phyloP scores from a whole-genome alignment of 2,329 filamentous ascomycete species.

The Stachybotrys elegans region DNA sequence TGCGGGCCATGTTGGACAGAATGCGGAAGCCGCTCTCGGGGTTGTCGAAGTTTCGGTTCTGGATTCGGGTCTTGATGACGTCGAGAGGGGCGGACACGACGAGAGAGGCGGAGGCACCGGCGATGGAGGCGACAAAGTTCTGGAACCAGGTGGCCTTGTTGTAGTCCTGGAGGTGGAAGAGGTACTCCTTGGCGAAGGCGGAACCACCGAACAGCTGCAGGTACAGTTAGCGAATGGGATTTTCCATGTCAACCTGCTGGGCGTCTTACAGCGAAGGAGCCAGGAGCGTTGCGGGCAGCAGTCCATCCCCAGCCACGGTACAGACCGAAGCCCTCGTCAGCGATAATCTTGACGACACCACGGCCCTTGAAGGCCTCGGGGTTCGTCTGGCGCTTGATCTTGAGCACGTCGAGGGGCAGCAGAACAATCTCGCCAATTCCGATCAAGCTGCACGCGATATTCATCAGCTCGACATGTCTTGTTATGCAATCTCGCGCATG shows the following conservation, averaged over 20 bases:
- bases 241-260: constrained; percentile 13
- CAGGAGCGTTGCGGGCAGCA: constrained; percentile 91
- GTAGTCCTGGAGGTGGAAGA: constrained; percentile 88
- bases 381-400: constrained; percentile 99
- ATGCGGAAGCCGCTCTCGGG: constrained; percentile 92
- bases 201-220: constrained; percentile 90
- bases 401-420: constrained; percentile 90
- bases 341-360: constrained; percentile 82
- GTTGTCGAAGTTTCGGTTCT: constrained; percentile 98
- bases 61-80: constrained; percentile 96
- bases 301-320: constrained; percentile 98
- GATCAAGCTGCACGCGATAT: constrained; percentile 62
- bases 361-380: constrained; percentile 95
- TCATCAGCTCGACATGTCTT: constrained; percentile 9
- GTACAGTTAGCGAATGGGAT: neutral
- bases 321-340: constrained; percentile 89
- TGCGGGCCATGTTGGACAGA: constrained; percentile 83
- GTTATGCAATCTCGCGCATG: neutral
- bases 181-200: constrained; percentile 94
- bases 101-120: constrained; percentile 90
- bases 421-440: constrained; percentile 97
- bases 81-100: constrained; percentile 94
- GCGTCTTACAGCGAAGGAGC: constrained; percentile 79
- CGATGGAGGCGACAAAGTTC: constrained; percentile 96
- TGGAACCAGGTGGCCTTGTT: constrained; percentile 91